Conservation (phyloP, 352 stramenopile species). For the Phytophthora nicotianae region DNA sequence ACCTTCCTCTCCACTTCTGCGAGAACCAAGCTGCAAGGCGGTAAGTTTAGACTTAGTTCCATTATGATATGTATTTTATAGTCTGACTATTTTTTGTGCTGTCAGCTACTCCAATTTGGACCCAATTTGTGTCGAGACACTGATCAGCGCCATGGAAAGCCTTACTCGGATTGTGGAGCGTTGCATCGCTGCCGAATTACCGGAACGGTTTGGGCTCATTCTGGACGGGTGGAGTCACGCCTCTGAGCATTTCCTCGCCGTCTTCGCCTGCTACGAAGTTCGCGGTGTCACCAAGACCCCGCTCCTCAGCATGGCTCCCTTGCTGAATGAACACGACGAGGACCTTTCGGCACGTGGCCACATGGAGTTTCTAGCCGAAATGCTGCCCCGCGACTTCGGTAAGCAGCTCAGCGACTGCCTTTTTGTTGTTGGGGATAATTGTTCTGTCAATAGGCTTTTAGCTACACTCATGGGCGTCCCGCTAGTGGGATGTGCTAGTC, state of each 20-base stretch:
- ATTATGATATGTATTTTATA: too few relatives aligned
- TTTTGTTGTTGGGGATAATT: constrained; percentile 12
- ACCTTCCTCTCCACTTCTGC: too few relatives aligned
- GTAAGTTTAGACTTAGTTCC: background rate
- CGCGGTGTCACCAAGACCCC: too few relatives aligned
- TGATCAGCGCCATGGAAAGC: background rate
- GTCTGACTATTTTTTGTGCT: background rate
- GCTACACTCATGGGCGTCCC: background rate
- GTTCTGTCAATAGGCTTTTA: background rate
- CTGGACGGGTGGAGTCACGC: too few relatives aligned
- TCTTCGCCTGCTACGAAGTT: too few relatives aligned
- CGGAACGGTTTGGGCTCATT: too few relatives aligned
- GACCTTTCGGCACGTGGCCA: too few relatives aligned
- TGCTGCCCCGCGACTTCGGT: constrained; percentile 10
- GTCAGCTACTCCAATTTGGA: background rate
- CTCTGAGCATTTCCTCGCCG: too few relatives aligned
- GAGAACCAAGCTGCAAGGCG: constrained; percentile 1
- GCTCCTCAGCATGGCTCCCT: too few relatives aligned
- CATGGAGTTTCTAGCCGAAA: background rate
- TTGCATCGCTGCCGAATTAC: background rate
- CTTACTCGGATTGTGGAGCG: constrained; percentile 3
- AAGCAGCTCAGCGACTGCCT: too few relatives aligned
- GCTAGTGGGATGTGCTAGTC: background rate
- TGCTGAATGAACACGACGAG: too few relatives aligned
- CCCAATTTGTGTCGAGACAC: too few relatives aligned